Conservation (phyloP, 139 green algal genomes). For the Trebouxia sp. region DNA sequence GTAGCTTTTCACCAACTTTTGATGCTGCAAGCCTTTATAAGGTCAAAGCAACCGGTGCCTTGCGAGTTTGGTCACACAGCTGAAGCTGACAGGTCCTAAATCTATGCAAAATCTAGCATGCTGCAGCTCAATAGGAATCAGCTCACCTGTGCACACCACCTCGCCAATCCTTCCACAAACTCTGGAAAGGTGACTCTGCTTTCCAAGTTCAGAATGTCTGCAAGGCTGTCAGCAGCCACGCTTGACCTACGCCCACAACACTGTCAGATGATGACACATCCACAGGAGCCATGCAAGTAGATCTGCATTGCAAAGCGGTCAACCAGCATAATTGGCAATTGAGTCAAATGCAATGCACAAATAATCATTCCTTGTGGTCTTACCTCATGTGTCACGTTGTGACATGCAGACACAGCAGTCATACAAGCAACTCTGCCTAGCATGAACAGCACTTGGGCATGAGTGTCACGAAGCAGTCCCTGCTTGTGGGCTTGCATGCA, state of each 20-base stretch:
- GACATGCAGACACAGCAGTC: no score
- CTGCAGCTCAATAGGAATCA: background rate
- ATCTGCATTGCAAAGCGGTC: background rate
- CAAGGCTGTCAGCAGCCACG: background rate
- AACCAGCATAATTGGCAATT: background rate
- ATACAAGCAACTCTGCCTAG: no score
- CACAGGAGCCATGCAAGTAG: background rate
- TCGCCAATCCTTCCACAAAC: conserved; percentile 23
- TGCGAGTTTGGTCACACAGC: background rate
- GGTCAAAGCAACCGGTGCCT: no score
- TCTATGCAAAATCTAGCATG: background rate
- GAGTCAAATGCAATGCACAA: background rate
- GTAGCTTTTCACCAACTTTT: no score
- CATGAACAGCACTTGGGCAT: no score
- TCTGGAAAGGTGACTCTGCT: background rate
- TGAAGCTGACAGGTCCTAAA: no score
- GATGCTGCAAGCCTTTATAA: no score
- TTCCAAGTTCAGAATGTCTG: conserved; percentile 17
- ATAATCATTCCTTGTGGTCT: no score
- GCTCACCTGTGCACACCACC: background rate
- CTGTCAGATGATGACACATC: background rate
- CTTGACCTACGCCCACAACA: background rate
- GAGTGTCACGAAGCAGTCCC: no score
- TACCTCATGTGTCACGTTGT: no score
- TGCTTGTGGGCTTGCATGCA: no score